These are phyloP conservation scores for Camelina sativa DNA, from an alignment of 345 rosid genomes.

Conservation along the genomic window DNA sequence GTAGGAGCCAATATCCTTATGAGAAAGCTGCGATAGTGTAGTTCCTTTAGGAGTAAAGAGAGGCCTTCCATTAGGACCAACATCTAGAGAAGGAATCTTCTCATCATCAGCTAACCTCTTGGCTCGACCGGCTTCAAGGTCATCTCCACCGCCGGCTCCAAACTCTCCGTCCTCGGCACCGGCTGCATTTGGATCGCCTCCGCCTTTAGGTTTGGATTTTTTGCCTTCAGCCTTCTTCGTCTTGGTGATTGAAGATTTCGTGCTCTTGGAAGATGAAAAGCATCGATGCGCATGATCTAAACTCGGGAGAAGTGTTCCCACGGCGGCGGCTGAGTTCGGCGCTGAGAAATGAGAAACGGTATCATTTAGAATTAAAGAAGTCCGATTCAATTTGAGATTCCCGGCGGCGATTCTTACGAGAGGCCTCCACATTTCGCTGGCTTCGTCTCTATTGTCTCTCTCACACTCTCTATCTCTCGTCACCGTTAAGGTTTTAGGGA, in stretches of 20 bases:
- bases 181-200: conserved; percentile 41
- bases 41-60: conserved; percentile 69
- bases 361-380: conserved; percentile 15
- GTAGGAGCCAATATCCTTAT: conserved; percentile 67
- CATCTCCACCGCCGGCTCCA: conserved; percentile 48
- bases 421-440: conserved; percentile 40
- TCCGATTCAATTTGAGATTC: conserved; percentile 25
- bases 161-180: conserved; percentile 45
- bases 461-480: background rate
- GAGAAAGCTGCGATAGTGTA: conserved; percentile 67
- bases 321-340: conserved; percentile 21
- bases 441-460: conserved; percentile 5
- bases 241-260: conserved; percentile 41
- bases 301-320: conserved; percentile 16
- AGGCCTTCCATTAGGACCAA: conserved; percentile 69
- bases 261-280: conserved; percentile 48
- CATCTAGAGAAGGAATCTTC: conserved; percentile 64
- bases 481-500: conserved; percentile 43
- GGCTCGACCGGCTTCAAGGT: conserved; percentile 56
- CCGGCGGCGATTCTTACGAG: conserved; percentile 28
- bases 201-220: conserved; percentile 50
- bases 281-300: conserved; percentile 37
- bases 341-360: conserved; percentile 30
- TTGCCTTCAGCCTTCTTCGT: conserved; percentile 59
- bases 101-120: conserved; percentile 71